phyloP scores from a whole-genome alignment of 2,329 filamentous ascomycete genomes.

The Botrytis galanthina region DNA sequence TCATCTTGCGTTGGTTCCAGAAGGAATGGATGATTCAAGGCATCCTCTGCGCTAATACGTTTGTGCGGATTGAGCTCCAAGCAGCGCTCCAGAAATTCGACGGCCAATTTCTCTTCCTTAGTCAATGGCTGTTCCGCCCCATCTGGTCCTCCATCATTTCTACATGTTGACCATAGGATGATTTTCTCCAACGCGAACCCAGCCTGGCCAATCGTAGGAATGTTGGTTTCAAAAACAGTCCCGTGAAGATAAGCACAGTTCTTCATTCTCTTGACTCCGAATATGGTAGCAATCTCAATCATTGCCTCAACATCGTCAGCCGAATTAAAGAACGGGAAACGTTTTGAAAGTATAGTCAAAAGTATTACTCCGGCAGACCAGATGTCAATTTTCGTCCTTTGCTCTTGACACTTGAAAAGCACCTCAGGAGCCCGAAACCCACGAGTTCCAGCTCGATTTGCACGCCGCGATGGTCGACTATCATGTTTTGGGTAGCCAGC shows the following conservation, averaged over 20 bases:
- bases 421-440: constrained; percentile 97
- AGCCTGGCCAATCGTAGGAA: constrained; percentile 81
- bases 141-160: constrained; percentile 58
- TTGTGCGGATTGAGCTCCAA: constrained; percentile 74
- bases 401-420: constrained; percentile 92
- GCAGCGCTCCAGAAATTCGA: constrained; percentile 68
- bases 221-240: constrained; percentile 86
- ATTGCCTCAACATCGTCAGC: constrained; percentile 97
- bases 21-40: constrained; percentile 71
- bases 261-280: constrained; percentile 82
- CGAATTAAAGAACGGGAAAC: constrained; percentile 98
- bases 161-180: constrained; percentile 88
- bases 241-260: constrained; percentile 80
- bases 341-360: constrained; percentile 84
- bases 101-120: constrained; percentile 67
- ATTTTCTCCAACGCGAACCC: constrained; percentile 92
- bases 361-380: constrained; percentile 98
- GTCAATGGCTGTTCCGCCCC: constrained; percentile 51
- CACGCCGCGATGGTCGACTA: constrained; percentile 79
- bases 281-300: constrained; percentile 96
- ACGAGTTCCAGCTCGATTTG: constrained; percentile 90
- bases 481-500: constrained; percentile 85
- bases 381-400: constrained; percentile 91
- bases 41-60: constrained; percentile 72
- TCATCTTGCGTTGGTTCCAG: constrained; percentile 45